Conservation (phyloP, 768 basidiomycete genomes). For the Psilocybe subaeruginosa region DNA sequence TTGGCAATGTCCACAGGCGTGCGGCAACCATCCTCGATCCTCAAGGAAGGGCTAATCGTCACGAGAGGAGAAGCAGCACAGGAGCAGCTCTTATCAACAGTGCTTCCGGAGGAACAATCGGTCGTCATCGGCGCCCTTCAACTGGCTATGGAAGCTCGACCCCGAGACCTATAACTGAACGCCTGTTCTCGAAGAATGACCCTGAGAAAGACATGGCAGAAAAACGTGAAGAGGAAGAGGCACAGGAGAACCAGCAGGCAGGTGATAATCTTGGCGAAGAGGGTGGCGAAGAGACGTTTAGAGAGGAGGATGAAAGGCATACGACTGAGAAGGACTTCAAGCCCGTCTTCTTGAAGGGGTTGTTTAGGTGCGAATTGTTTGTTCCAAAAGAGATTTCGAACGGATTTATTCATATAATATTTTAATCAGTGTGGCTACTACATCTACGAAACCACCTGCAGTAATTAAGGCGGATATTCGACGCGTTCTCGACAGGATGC, state of each 20-base stretch:
- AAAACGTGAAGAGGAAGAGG: constrained; percentile 42
- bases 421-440: constrained; percentile 81
- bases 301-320: constrained; percentile 53
- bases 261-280: constrained; percentile 28
- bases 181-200: constrained; percentile 49
- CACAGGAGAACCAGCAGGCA: constrained; percentile 4
- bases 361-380: constrained; percentile 76
- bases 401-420: not conserved
- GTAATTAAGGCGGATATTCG: constrained; percentile 84
- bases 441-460: constrained; percentile 84
- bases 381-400: not conserved
- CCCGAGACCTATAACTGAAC: constrained; percentile 40
- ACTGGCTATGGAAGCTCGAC: constrained; percentile 56
- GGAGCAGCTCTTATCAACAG: constrained; percentile 56
- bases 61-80: constrained; percentile 79
- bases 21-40: constrained; percentile 82
- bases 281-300: constrained; percentile 42
- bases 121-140: constrained; percentile 71
- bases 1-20: constrained; percentile 65
- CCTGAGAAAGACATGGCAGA: constrained; percentile 51
- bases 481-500: constrained; percentile 90
- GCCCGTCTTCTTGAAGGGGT: constrained; percentile 92
- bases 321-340: constrained; percentile 78
- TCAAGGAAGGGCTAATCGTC: constrained; percentile 59
- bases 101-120: constrained; percentile 58